Evolutionary conservation across 2,329 filamentous ascomycete species (phyloP).

Genomic region (Paecilomyces dactylethromorphus): DNA sequence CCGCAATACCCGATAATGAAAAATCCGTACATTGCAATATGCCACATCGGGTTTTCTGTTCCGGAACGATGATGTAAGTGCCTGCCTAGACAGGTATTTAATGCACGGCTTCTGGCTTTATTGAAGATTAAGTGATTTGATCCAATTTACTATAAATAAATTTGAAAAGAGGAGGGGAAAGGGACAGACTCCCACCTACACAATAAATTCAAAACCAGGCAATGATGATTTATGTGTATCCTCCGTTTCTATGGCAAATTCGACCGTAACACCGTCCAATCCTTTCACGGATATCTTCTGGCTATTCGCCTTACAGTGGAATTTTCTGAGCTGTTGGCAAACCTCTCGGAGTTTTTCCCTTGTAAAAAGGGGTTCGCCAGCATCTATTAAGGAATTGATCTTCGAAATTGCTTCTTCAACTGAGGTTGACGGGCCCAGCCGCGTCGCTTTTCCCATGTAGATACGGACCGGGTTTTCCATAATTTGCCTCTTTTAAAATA

Average conservation of each 20-base stretch:
- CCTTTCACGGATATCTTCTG: constrained; percentile 1
- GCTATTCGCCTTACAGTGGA: background rate
- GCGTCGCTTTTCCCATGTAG: background rate
- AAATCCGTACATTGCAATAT: constrained; percentile 3
- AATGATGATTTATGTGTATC: constrained; percentile 1
- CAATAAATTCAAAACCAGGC: constrained; percentile 1
- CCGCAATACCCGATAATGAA: constrained; percentile 1
- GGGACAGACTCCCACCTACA: background rate
- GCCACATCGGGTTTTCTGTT: background rate
- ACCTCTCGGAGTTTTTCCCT: constrained; percentile 1
- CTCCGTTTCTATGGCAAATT: constrained; percentile 3
- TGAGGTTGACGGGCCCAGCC: background rate
- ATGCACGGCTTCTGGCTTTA: background rate
- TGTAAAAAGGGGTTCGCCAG: background rate
- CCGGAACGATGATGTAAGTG: background rate
- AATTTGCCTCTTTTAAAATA: background rate
- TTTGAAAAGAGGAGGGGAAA: background rate
- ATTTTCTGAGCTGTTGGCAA: background rate
- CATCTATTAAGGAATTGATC: constrained; percentile 1
- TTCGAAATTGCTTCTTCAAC: constrained; percentile 4
- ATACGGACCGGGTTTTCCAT: background rate
- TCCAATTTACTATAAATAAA: background rate
- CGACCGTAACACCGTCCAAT: constrained; percentile 2
- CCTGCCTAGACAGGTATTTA: background rate
- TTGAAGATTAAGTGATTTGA: background rate